Conservation (phyloP, 1,139 yeast species). For the Arxiozyma bovina region DNA sequence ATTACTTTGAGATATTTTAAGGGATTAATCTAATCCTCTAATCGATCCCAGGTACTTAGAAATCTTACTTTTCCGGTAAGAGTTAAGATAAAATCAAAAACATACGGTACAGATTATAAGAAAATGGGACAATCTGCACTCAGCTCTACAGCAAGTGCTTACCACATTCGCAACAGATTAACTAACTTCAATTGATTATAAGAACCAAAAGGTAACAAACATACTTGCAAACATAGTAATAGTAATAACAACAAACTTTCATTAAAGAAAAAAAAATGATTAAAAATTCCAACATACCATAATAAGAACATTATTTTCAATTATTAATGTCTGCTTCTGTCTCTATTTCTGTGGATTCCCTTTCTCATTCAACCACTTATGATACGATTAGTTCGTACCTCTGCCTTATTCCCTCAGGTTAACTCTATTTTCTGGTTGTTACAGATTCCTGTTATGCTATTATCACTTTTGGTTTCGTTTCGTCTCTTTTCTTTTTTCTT, state of each 20-base stretch:
- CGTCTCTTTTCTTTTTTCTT: neutral
- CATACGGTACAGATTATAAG: neutral
- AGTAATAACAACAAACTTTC: neutral
- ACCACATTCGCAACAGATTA: neutral
- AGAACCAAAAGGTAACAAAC: neutral
- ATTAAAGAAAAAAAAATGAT: neutral
- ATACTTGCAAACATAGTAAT: neutral
- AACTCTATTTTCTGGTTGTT: neutral
- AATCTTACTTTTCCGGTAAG: neutral
- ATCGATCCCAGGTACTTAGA: neutral
- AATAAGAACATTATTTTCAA: neutral
- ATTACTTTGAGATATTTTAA: too few species aligned
- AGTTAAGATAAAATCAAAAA: neutral
- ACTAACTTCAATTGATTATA: neutral
- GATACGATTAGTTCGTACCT: neutral
- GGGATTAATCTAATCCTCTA: neutral
- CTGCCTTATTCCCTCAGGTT: neutral
- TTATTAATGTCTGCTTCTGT: neutral
- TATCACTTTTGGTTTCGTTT: too few species aligned
- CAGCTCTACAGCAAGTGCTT: neutral
- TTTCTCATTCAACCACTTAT: neutral
- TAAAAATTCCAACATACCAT: neutral
- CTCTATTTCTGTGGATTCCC: neutral
- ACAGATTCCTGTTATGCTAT: neutral
- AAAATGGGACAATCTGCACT: neutral